Percentiles rank a stretch among this genome's conserved stretches.
Conservation (phyloP, 1,139 yeast species). For the Scheffersomyces stambukii region DNA sequence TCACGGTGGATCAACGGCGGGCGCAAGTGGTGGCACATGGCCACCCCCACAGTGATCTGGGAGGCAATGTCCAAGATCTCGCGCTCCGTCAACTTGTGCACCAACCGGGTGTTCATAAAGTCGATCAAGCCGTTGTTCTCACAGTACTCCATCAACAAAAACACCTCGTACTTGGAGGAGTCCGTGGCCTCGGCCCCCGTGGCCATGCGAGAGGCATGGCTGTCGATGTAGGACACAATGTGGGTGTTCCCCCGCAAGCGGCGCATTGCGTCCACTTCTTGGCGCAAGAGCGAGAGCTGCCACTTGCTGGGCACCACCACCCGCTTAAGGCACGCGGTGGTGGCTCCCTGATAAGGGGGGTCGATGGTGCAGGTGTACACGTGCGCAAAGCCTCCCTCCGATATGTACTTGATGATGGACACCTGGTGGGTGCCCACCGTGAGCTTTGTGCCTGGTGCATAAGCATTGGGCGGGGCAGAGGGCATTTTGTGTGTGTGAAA, state of each 20-base stretch:
- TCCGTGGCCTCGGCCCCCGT: no score
- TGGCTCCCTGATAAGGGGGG: slow-evolving; percentile 46
- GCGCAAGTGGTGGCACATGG: slow-evolving; percentile 79
- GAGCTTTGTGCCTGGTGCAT: slow-evolving; percentile 55
- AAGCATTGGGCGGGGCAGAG: slow-evolving; percentile 51
- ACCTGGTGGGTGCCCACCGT: slow-evolving; percentile 65
- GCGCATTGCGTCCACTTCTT: slow-evolving; percentile 83
- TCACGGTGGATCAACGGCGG: slow-evolving; percentile 90
- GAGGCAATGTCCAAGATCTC: slow-evolving; percentile 82
- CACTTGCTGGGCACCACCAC: slow-evolving; percentile 72
- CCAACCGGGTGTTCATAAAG: slow-evolving; percentile 87
- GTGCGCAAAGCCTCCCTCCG: slow-evolving; percentile 79
- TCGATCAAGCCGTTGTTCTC: slow-evolving; percentile 83
- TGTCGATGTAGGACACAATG: slow-evolving; percentile 86
- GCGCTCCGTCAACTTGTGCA: slow-evolving; percentile 72
- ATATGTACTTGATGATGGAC: slow-evolving; percentile 54
- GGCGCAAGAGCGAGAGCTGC: slow-evolving; percentile 62
- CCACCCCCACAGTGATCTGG: slow-evolving; percentile 78
- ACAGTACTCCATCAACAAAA: slow-evolving; percentile 90
- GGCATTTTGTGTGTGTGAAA: no score
- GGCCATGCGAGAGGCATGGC: slow-evolving; percentile 86
- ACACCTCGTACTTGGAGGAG: slow-evolving; percentile 70
- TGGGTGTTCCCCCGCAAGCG: slow-evolving; percentile 71
- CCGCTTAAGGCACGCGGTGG: slow-evolving; percentile 65
- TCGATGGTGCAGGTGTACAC: slow-evolving; percentile 61